phyloP scores from a whole-genome alignment of 768 basidiomycete genomes.

The Lentinula raphanica region DNA sequence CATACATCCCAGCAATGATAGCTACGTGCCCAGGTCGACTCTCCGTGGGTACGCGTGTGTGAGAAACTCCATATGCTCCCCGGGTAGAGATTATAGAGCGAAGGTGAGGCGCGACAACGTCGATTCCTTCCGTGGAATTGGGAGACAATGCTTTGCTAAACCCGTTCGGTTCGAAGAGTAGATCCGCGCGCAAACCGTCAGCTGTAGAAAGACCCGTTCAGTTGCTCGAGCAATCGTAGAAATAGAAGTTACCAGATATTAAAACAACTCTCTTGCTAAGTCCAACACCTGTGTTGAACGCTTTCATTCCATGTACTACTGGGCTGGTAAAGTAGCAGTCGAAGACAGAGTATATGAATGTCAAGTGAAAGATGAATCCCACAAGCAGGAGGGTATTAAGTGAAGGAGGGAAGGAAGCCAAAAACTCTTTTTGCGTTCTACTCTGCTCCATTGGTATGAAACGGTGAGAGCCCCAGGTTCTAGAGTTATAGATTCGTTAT shows the following conservation, averaged over 20 bases:
- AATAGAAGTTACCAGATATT: conserved; percentile 56
- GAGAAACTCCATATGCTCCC: conserved; percentile 80
- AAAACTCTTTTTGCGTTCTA: not conserved
- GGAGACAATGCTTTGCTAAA: conserved; percentile 32
- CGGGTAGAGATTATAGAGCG: conserved; percentile 58
- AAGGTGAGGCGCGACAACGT: conserved; percentile 69
- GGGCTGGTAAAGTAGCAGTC: conserved; percentile 88
- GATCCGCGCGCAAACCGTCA: conserved; percentile 81
- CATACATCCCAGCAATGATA: conserved; percentile 90
- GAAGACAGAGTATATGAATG: conserved; percentile 56
- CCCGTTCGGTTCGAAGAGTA: conserved; percentile 60
- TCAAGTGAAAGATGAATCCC: conserved; percentile 50
- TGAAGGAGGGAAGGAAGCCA: not conserved
- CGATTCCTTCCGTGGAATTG: conserved; percentile 43
- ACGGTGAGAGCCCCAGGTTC: too few species aligned
- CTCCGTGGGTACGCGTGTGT: conserved; percentile 85
- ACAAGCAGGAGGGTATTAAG: conserved; percentile 30
- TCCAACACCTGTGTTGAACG: conserved; percentile 32
- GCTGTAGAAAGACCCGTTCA: conserved; percentile 36
- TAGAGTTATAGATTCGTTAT: too few species aligned
- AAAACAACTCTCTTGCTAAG: conserved; percentile 35
- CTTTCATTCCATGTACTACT: conserved; percentile 73
- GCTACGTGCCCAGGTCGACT: conserved; percentile 87
- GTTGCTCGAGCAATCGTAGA: not conserved
- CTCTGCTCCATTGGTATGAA: not conserved